Conservation (phyloP, 768 basidiomycete species). For the Tulasnella calospora region DNA sequence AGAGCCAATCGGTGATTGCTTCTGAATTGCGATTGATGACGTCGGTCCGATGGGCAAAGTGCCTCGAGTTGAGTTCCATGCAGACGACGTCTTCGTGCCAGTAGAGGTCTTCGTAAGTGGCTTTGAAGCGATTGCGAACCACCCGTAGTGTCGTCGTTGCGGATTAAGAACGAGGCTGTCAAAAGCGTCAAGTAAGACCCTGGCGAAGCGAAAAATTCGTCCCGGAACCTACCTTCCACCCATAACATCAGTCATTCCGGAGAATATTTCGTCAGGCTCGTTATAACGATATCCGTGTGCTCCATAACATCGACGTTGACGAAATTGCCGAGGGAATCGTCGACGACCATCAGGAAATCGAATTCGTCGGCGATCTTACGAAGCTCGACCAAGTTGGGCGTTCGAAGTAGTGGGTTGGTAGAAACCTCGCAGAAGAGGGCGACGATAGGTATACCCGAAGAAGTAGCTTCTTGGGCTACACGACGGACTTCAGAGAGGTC, state of each 20-base stretch:
- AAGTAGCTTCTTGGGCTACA: too few relatives aligned
- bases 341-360: too few relatives aligned
- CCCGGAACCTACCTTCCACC: constrained; percentile 36
- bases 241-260: constrained; percentile 97
- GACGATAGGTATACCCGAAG: too few relatives aligned
- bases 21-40: constrained; percentile 79
- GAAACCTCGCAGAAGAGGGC: too few relatives aligned
- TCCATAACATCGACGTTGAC: too few relatives aligned
- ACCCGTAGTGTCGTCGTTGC: constrained; percentile 57
- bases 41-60: constrained; percentile 61
- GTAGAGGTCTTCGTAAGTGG: constrained; percentile 76
- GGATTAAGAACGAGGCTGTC: constrained; percentile 87
- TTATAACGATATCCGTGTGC: constrained; percentile 86
- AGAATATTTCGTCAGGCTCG: constrained; percentile 93
- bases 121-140: constrained; percentile 56
- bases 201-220: neutral
- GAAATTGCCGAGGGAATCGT: too few relatives aligned
- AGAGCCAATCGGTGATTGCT: constrained; percentile 72
- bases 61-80: too few relatives aligned
- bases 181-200: neutral
- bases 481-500: constrained; percentile 67
- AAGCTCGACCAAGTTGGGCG: too few relatives aligned
- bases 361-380: too few relatives aligned
- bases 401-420: too few relatives aligned
- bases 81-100: constrained; percentile 89